These are phyloP conservation scores for Aspergillus terreus DNA, from an alignment of 2,329 filamentous ascomycete species.

Conservation along the genomic window DNA sequence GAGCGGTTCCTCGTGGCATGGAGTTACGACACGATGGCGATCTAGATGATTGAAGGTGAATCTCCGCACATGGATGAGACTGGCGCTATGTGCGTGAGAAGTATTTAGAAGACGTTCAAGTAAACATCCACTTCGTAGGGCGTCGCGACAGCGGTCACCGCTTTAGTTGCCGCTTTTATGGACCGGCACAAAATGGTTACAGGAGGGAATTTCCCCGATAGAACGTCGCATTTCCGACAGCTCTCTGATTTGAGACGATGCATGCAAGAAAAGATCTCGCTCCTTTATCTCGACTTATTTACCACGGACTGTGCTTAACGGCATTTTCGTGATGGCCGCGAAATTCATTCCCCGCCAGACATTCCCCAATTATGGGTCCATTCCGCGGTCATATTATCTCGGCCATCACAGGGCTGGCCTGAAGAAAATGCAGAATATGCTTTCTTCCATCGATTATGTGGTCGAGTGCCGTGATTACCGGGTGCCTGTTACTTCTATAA, in stretches of 20 bases:
- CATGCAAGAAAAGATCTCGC: not conserved
- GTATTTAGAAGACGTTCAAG: too few relatives aligned
- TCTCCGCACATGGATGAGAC: too few relatives aligned
- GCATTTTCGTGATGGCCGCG: constrained; percentile 20
- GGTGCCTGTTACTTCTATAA: constrained; percentile 82
- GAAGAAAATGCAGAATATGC: constrained; percentile 73
- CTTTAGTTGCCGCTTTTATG: too few relatives aligned
- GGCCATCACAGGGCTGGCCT: constrained; percentile 86
- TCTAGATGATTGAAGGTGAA: too few relatives aligned
- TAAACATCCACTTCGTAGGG: too few relatives aligned
- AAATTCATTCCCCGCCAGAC: constrained; percentile 68
- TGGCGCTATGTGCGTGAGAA: too few relatives aligned
- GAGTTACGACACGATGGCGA: too few relatives aligned
- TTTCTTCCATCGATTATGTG: constrained; percentile 79
- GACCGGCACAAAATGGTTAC: too few relatives aligned
- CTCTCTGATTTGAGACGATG: not conserved
- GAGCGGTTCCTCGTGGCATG: too few relatives aligned
- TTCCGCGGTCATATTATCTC: constrained; percentile 88
- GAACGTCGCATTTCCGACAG: too few relatives aligned
- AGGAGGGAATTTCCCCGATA: too few relatives aligned
- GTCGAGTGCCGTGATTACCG: constrained; percentile 94
- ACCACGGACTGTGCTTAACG: not conserved
- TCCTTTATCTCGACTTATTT: not conserved
- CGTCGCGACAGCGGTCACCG: too few relatives aligned
- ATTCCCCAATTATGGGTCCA: constrained; percentile 70